phyloP scores from a whole-genome alignment of 345 rosid species.

The Odontarrhena argentea region DNA sequence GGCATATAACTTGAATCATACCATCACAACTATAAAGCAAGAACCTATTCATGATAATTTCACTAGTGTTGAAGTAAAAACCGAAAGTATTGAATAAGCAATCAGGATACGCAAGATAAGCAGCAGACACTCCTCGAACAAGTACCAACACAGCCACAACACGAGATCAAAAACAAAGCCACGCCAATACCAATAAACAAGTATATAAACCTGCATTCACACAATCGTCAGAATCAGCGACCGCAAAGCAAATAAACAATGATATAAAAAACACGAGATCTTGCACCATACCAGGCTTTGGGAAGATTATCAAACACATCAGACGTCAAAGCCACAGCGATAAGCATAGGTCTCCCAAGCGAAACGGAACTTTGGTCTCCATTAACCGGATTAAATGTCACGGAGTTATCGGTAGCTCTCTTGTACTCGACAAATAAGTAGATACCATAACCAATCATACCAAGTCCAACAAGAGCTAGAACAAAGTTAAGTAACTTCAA shows the following conservation, averaged over 20 bases:
- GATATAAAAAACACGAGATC: neutral
- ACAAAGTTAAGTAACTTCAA: conserved; percentile 83
- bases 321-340: conserved; percentile 60
- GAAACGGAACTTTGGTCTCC: conserved; percentile 46
- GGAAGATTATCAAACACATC: conserved; percentile 65
- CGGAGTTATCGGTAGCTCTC: conserved; percentile 42
- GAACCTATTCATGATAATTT: neutral
- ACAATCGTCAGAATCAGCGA: conserved; percentile 2
- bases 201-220: conserved; percentile 82
- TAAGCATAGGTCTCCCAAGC: conserved; percentile 85
- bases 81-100: neutral
- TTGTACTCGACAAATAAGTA: conserved; percentile 83
- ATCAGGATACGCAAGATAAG: conserved; percentile 90
- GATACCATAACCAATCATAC: conserved; percentile 94
- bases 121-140: conserved; percentile 86
- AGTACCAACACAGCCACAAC: conserved; percentile 86
- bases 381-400: conserved; percentile 39
- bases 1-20: neutral
- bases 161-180: conserved; percentile 81
- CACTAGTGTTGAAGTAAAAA: neutral
- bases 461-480: conserved; percentile 73
- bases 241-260: neutral
- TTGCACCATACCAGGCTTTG: conserved; percentile 74
- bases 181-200: conserved; percentile 85
- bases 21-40: neutral